Evolutionary conservation across 371 early-diverging fungal species (phyloP).

Genomic region (Apophysomyces ossiformis): DNA sequence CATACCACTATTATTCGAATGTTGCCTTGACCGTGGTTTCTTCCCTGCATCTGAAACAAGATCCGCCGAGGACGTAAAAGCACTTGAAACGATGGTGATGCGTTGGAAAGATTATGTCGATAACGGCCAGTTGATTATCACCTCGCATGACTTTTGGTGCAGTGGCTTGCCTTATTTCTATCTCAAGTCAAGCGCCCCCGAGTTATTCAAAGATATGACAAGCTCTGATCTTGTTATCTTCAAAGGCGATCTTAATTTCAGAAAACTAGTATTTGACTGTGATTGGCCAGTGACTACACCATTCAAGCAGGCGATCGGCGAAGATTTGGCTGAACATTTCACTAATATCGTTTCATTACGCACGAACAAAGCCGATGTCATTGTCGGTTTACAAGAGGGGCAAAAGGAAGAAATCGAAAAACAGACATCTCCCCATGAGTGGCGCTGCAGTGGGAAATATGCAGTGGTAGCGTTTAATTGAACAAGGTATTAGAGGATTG

Average conservation of each 20-base stretch:
- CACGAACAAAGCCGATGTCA: conserved; percentile 89
- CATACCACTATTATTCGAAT: conserved; percentile 69
- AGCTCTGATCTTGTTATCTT: conserved; percentile 77
- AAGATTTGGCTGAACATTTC: conserved; percentile 56
- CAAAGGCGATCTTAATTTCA: conserved; percentile 97
- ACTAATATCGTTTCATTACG: conserved; percentile 75
- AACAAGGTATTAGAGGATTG: neutral
- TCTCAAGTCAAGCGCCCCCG: conserved; percentile 64
- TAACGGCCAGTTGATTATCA: conserved; percentile 64
- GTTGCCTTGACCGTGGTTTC: conserved; percentile 47
- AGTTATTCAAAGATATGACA: conserved; percentile 62
- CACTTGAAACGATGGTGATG: conserved; percentile 59
- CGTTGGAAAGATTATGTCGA: conserved; percentile 73
- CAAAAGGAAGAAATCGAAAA: conserved; percentile 62
- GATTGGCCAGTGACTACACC: conserved; percentile 83
- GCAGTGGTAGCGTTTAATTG: conserved; percentile 67
- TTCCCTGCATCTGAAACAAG: conserved; percentile 37
- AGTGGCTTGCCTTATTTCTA: conserved; percentile 79
- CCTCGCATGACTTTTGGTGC: conserved; percentile 85
- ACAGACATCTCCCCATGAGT: conserved; percentile 45
- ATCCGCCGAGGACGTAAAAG: conserved; percentile 41
- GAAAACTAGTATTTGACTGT: conserved; percentile 91
- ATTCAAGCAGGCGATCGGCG: conserved; percentile 84
- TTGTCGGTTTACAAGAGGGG: conserved; percentile 76
- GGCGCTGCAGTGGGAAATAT: conserved; percentile 80